These are phyloP conservation scores for Clathrospora elynae DNA, from an alignment of 2,329 filamentous ascomycete genomes.

Conservation along the genomic window DNA sequence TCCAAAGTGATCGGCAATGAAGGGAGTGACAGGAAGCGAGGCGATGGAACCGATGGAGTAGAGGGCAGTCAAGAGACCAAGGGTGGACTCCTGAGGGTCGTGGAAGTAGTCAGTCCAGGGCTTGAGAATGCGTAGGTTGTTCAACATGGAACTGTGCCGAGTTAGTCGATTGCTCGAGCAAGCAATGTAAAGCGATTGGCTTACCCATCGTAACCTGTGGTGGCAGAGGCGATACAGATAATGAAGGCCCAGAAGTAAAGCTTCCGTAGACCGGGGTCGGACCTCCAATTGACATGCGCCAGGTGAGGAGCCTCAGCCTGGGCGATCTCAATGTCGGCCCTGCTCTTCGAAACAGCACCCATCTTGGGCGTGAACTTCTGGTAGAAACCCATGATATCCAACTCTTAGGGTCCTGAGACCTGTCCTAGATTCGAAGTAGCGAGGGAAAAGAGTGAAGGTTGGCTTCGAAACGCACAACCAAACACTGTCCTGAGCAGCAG, in stretches of 20 bases:
- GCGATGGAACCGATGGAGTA: constrained; percentile 51
- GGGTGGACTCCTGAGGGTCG: constrained; percentile 46
- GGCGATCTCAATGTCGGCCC: constrained; percentile 40
- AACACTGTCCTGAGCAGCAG: constrained; percentile 17
- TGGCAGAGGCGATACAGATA: constrained; percentile 61
- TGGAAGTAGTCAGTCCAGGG: constrained; percentile 48
- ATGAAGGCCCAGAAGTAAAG: constrained; percentile 60
- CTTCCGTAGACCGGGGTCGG: constrained; percentile 61
- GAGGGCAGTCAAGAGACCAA: constrained; percentile 54
- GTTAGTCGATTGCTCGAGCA: constrained; percentile 4
- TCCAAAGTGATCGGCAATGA: constrained; percentile 53
- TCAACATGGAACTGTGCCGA: constrained; percentile 49
- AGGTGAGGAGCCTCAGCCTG: constrained; percentile 59
- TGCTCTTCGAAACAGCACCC: constrained; percentile 27
- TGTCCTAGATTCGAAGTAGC: constrained; percentile 10
- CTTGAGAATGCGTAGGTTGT: constrained; percentile 51
- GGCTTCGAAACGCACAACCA: constrained; percentile 20
- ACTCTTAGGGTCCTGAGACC: constrained; percentile 11
- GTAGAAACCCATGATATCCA: constrained; percentile 25
- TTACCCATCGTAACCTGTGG: constrained; percentile 63
- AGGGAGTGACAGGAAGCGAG: constrained; percentile 46
- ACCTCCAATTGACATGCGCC: constrained; percentile 58
- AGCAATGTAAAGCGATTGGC: constrained; percentile 10
- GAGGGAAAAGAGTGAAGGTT: constrained; percentile 11
- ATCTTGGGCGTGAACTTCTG: constrained; percentile 30